Percentiles rank a stretch among this genome's conserved stretches.
Conservation (phyloP, 495 filamentous ascomycete species). For the Filosporella fistucella region DNA sequence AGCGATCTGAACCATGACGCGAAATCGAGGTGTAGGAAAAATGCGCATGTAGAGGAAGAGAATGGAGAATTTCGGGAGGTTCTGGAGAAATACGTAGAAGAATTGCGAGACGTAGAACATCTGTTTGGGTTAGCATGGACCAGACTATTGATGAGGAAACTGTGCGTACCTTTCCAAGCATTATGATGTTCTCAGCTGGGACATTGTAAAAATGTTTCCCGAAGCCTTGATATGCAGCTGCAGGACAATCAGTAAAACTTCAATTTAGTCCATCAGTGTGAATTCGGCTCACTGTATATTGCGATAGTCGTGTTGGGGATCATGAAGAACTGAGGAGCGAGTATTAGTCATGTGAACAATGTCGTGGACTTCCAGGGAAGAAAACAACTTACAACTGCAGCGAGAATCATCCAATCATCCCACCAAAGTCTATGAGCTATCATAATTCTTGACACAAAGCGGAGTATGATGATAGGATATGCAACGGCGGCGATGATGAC, state of each 20-base stretch:
- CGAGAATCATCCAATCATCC: constrained; percentile 14
- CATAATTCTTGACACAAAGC: constrained; percentile 5
- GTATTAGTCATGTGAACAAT: neutral
- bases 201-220: constrained; percentile 14
- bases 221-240: constrained; percentile 10
- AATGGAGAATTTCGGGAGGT: constrained; percentile 40
- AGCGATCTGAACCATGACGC: constrained; percentile 22
- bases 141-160: neutral
- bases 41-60: constrained; percentile 48
- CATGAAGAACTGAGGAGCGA: constrained; percentile 4
- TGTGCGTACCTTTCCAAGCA: constrained; percentile 3
- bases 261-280: neutral
- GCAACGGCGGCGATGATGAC: constrained; percentile 10
- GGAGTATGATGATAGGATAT: neutral
- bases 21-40: constrained; percentile 36
- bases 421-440: constrained; percentile 10
- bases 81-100: constrained; percentile 35
- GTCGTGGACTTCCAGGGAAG: too few relatives aligned
- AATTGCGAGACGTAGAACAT: constrained; percentile 25
- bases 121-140: neutral
- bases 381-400: constrained; percentile 1
- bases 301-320: constrained; percentile 10
- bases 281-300: constrained; percentile 9
- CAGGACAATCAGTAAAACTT: too few relatives aligned
- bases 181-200: neutral